Percentiles rank a stretch among this genome's conserved stretches.
Evolutionary conservation across 2,329 filamentous ascomycete genomes (phyloP).

Genomic region (Fusarium algeriense): DNA sequence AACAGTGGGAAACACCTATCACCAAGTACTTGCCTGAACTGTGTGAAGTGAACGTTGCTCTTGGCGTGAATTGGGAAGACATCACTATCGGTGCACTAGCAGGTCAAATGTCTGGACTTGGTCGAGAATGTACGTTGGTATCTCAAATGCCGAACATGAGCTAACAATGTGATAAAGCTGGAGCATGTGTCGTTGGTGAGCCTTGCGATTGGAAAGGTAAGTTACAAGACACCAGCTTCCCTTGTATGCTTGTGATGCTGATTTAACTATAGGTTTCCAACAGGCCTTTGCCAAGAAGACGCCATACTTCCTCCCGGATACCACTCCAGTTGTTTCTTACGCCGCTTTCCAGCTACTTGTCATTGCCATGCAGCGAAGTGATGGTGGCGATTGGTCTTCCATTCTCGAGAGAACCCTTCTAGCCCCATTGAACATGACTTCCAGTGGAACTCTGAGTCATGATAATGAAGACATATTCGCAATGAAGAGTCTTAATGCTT

Average conservation of each 20-base stretch:
- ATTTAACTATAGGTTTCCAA: constrained; percentile 12
- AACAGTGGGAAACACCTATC: constrained; percentile 47
- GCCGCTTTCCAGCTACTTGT: constrained; percentile 38
- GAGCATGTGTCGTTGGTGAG: constrained; percentile 18
- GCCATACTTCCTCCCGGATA: constrained; percentile 38
- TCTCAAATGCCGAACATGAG: accelerated
- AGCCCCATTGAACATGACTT: constrained; percentile 21
- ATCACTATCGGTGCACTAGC: constrained; percentile 38
- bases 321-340: constrained; percentile 36
- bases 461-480: constrained; percentile 12
- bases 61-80: constrained; percentile 27
- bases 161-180: constrained; percentile 16
- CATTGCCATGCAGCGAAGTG: constrained; percentile 32
- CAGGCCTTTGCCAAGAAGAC: constrained; percentile 12
- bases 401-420: constrained; percentile 12
- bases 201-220: constrained; percentile 26
- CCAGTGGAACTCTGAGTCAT: constrained; percentile 10
- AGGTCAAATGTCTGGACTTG: constrained; percentile 38
- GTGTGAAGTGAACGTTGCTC: background rate
- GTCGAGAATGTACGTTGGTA: constrained; percentile 34
- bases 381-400: background rate
- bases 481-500: constrained; percentile 13
- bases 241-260: too few species aligned
- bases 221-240: background rate
- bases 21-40: constrained; percentile 49